Base-by-base conservation (phyloP, 1,284 basidiomycete species). In the Sanguinoderma infundibulare region DNA sequence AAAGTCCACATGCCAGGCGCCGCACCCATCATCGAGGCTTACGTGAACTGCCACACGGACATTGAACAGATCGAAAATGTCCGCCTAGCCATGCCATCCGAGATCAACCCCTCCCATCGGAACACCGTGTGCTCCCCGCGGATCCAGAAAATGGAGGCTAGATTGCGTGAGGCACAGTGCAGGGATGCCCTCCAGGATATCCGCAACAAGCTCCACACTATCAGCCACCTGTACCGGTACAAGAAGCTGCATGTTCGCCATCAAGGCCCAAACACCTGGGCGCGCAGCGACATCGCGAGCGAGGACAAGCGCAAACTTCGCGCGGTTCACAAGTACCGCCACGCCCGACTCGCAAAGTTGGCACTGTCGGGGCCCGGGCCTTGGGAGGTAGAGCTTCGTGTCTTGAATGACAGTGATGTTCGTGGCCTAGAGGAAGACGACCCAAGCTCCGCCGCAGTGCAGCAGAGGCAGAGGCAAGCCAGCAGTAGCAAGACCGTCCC, bases 101-200 rank as follows among this genome's bases (percentile, higher is more conserved):
- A 61, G 8, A 56, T 61, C 59, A 35, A 35, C 26, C 2, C 15
- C 0, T 46, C 54, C 3, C 42, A 40, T 9, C 42, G 54, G 3
- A 32, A 40, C 14, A 17, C 5, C 28, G 44, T 53, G 35, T 61
- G 60, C 47, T 17, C 26, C 9, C 2, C 14, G 0, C 26, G 28
- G 1, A 7, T 61, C 2, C 24, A 49, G 2, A n/a, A 49, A 32
- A 64, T 68, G 50, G 75, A 78, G 58, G 69, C 66, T 34, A 57
- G 64, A 0, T 66, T 78, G 28, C 70, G 73, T 0, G 67, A 66
- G 26, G 73, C 70, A 0, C 73, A 76, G 50, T 72, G 70, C 1
- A 53, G 63, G 4, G 70, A 69, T 7, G 44, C 63, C 0, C 68
- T 78, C 0, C 67, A 72, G 6, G 60, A 72, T 6, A 53, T 77